Conservation (phyloP, 2,329 filamentous ascomycete species). For the Sporothrix variecibatus region DNA sequence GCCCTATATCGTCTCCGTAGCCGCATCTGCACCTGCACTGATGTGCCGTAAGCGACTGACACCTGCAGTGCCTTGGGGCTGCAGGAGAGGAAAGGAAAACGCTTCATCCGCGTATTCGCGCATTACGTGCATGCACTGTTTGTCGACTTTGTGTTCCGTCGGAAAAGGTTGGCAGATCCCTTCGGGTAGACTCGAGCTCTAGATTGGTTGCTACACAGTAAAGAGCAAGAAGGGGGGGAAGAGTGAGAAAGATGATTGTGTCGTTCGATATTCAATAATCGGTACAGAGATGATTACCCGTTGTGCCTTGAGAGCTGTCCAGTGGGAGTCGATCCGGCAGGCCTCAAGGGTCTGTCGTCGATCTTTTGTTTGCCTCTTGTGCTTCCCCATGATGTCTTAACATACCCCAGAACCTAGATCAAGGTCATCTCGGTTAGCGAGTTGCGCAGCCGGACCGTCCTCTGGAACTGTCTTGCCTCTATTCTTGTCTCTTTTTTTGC, state of each 20-base stretch:
- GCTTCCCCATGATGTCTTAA: background rate
- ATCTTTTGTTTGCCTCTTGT: background rate
- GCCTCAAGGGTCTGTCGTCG: background rate
- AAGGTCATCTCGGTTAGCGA: slow-evolving; percentile 9
- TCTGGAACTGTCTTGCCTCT: background rate
- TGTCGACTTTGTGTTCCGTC: background rate
- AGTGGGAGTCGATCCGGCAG: background rate
- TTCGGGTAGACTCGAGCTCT: background rate
- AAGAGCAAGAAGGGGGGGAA: background rate
- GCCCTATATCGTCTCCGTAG: background rate
- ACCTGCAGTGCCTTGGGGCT: background rate
- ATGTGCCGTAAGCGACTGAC: background rate
- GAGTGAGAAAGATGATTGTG: background rate
- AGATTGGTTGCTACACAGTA: background rate
- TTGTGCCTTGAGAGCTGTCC: background rate
- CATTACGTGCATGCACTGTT: background rate
- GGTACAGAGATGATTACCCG: background rate
- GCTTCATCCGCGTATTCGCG: slow-evolving; percentile 5
- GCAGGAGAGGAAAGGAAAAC: background rate
- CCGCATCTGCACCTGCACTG: background rate
- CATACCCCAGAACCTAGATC: background rate
- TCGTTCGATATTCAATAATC: background rate
- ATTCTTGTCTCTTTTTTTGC: background rate
- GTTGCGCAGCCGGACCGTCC: background rate
- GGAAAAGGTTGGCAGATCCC: background rate